Conservation (phyloP, 2,329 filamentous ascomycete genomes). For the Chrysoporthe austroafricana region DNA sequence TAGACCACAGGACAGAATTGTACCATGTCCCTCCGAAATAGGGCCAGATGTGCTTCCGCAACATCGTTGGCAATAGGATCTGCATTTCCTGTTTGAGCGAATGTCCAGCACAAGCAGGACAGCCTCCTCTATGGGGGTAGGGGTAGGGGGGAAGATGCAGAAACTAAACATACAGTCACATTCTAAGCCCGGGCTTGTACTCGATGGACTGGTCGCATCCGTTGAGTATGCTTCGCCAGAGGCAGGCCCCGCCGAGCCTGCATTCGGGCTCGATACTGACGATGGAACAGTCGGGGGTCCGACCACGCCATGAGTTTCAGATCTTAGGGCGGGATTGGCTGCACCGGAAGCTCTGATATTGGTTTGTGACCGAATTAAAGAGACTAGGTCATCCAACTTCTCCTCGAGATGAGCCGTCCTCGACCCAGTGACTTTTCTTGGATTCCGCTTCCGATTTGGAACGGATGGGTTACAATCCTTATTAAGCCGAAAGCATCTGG, state of each 20-base stretch:
- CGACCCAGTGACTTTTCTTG: slow-evolving; percentile 40
- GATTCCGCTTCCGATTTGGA: slow-evolving; percentile 44
- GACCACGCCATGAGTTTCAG: background rate
- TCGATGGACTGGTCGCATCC: slow-evolving; percentile 10
- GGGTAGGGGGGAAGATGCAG: background rate
- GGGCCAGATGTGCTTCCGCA: slow-evolving; percentile 44
- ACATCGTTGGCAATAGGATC: slow-evolving; percentile 32
- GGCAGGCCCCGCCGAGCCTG: background rate
- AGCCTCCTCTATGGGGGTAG: background rate
- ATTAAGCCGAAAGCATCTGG: slow-evolving; percentile 48
- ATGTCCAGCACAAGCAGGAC: background rate
- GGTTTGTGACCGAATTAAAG: slow-evolving; percentile 42
- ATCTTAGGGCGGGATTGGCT: background rate
- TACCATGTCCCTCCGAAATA: slow-evolving; percentile 46
- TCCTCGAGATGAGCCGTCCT: slow-evolving; percentile 51
- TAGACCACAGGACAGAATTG: slow-evolving; percentile 50
- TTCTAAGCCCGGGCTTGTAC: background rate
- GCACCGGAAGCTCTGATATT: slow-evolving; percentile 23
- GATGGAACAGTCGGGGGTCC: slow-evolving; percentile 17
- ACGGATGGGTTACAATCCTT: slow-evolving; percentile 52
- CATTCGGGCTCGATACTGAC: slow-evolving; percentile 21
- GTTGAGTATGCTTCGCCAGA: background rate
- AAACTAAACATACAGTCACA: slow-evolving; percentile 7
- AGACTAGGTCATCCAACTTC: slow-evolving; percentile 53
- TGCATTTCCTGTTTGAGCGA: background rate